Percentiles rank a stretch among this genome's conserved stretches.
Evolutionary conservation across 139 green algal species (phyloP).

Genomic region (Chlorella sp.): DNA sequence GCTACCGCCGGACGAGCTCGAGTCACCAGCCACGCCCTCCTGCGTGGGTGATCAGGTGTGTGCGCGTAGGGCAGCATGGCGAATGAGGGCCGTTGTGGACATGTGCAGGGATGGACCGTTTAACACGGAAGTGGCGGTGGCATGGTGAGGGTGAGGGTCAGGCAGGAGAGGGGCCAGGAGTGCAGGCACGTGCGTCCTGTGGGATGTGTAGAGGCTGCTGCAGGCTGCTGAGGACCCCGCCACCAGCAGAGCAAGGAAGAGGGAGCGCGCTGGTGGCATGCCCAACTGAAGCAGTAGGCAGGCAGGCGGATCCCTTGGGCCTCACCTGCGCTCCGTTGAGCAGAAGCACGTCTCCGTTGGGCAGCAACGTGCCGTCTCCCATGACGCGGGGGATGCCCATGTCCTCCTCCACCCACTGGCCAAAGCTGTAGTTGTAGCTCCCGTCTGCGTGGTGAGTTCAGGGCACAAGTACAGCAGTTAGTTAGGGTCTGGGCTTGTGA

Average conservation of each 20-base stretch:
- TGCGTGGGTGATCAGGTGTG: background rate
- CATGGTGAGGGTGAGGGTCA: too few species aligned
- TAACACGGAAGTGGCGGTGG: too few species aligned
- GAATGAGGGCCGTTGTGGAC: too few species aligned
- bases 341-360: slow-evolving; percentile 24
- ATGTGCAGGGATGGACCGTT: too few species aligned
- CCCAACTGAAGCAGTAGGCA: too few species aligned
- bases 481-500: too few species aligned
- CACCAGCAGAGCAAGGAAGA: too few species aligned
- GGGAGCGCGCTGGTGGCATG: too few species aligned
- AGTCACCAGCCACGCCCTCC: slow-evolving; percentile 24
- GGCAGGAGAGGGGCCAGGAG: too few species aligned
- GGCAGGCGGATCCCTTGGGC: too few species aligned
- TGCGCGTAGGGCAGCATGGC: background rate
- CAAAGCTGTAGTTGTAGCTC: slow-evolving; percentile 15
- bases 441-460: background rate
- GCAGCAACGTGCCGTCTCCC: slow-evolving; percentile 17
- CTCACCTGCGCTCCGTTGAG: slow-evolving; percentile 17
- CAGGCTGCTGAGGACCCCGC: background rate
- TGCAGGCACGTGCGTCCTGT: too few species aligned
- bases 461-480: background rate
- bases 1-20: slow-evolving; percentile 6
- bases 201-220: too few species aligned
- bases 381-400: slow-evolving; percentile 20
- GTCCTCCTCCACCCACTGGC: slow-evolving; percentile 10